Base-by-base conservation (phyloP, 1,284 basidiomycete genomes). In the Cutaneotrichosporon arboriforme region DNA sequence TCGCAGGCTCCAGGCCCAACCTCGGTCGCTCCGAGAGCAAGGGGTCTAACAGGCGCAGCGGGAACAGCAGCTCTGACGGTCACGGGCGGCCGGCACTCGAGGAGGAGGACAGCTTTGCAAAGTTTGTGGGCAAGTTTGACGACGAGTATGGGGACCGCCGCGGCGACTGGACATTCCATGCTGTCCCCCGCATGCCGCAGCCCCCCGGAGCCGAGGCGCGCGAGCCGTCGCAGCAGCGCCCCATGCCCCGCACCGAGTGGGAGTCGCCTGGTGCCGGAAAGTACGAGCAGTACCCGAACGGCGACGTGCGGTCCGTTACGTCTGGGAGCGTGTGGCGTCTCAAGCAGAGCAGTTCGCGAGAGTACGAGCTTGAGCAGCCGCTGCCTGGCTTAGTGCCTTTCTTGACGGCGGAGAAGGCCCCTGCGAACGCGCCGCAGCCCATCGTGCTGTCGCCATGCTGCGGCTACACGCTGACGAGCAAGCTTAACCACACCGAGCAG, bases 81-180 rank as follows among this genome's bases (percentile, higher is more conserved):
- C 38, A 34, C 12, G 43, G 22, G 15, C 38, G 71, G 21, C 50
- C 61, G 17, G 58, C 57, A 20, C 60, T 60, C 21, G 68, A 74
- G 34, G 72, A 73, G 10, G 75, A 76, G 54, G 76, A 77, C 58
- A 67, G 69, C 13, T 77, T 77, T 58, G 72, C 73, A 39, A 74
- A 73, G 48, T 77, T 77, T 57, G 75, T 77, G n/a, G 74, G 75
- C 22, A 68, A 71, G 26, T 73, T 74, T 46, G 76, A 77, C 46
- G 69, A 76, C 49, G 75, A 77, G 42, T 77, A 76, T 52, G 75
- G 69, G 40, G 73, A 59, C 22, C 65, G 75, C n/a, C 61, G 76
- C n/a, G 75, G 72, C 23, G 69, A 74, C 38, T 77, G 76, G 76
- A 76, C 73, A 8, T 77, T 76, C 55, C 58, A 70, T 22, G 62